Evolutionary conservation across 176 grass and related monocot genomes (phyloP).

Genomic region (Puccinellia tenuiflora): DNA sequence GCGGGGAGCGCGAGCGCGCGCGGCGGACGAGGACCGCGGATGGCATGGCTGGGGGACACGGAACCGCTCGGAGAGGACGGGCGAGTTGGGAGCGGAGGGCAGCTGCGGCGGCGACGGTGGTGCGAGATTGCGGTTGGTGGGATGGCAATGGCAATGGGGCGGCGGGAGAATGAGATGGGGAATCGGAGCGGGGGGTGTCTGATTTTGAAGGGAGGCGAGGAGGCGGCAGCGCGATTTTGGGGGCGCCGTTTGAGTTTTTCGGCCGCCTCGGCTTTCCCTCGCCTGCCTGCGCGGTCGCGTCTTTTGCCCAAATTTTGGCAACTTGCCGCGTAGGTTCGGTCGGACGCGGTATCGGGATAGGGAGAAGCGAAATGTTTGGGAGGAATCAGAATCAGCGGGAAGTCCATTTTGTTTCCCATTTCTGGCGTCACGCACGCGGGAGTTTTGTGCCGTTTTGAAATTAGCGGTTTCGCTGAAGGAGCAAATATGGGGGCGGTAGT

Average conservation of each 20-base stretch:
- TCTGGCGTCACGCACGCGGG: not conserved
- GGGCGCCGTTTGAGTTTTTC: conserved; percentile 16
- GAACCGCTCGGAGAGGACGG: not conserved
- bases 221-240: conserved; percentile 24
- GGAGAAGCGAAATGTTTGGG: not conserved
- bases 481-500: too few relatives aligned
- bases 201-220: conserved; percentile 6
- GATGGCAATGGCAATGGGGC: not conserved
- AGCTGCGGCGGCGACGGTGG: not conserved
- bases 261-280: conserved; percentile 1
- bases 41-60: not conserved
- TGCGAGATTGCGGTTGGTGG: not conserved
- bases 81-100: not conserved
- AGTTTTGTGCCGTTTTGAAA: not conserved
- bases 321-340: too few relatives aligned
- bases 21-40: not conserved
- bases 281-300: not conserved
- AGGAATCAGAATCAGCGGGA: not conserved
- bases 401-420: not conserved
- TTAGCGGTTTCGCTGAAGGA: not conserved
- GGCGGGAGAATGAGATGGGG: not conserved
- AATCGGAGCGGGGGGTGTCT: not conserved
- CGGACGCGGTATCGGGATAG: too few relatives aligned
- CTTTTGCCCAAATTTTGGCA: conserved; percentile 2
- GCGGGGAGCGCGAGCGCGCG: conserved; percentile 11